These are phyloP conservation scores for Phytopythium aichiense DNA, from an alignment of 352 stramenopile genomes.

Conservation along the genomic window DNA sequence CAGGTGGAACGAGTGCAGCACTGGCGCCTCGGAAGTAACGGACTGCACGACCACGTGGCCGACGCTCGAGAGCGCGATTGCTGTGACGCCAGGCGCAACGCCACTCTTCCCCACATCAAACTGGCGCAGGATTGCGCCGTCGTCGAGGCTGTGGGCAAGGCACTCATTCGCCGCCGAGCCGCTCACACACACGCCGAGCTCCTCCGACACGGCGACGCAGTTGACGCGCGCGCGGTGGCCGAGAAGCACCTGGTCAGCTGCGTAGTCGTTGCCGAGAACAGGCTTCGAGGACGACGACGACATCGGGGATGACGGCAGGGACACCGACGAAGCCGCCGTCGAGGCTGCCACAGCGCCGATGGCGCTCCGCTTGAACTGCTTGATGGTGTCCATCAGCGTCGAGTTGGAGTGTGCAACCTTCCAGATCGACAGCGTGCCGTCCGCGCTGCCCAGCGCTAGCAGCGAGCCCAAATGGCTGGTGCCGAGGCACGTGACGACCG, in stretches of 20 bases:
- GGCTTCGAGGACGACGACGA: constrained; percentile 32
- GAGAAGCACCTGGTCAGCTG: constrained; percentile 69
- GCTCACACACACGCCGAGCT: constrained; percentile 71
- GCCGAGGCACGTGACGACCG: constrained; percentile 60
- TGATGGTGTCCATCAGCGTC: constrained; percentile 71
- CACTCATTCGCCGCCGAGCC: constrained; percentile 67
- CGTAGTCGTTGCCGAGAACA: constrained; percentile 74
- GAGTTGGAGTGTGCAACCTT: constrained; percentile 62
- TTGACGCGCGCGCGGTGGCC: constrained; percentile 61
- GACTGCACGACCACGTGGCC: constrained; percentile 75
- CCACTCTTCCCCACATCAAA: constrained; percentile 38
- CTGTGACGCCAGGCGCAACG: constrained; percentile 42
- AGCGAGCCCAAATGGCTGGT: constrained; percentile 42
- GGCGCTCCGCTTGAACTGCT: constrained; percentile 53
- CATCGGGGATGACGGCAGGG: constrained; percentile 2
- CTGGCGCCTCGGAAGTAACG: constrained; percentile 40
- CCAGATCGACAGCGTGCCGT: constrained; percentile 81
- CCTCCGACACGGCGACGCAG: constrained; percentile 62
- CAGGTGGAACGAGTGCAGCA: constrained; percentile 71
- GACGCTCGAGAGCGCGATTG: constrained; percentile 56
- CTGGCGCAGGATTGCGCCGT: constrained; percentile 62
- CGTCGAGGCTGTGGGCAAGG: constrained; percentile 52
- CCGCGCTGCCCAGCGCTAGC: constrained; percentile 49
- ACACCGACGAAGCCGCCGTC: not conserved
- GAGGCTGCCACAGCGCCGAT: not conserved